Evolutionary conservation across 805 yeast genomes (phyloP).

Genomic region (Candida ipomoeae): DNA sequence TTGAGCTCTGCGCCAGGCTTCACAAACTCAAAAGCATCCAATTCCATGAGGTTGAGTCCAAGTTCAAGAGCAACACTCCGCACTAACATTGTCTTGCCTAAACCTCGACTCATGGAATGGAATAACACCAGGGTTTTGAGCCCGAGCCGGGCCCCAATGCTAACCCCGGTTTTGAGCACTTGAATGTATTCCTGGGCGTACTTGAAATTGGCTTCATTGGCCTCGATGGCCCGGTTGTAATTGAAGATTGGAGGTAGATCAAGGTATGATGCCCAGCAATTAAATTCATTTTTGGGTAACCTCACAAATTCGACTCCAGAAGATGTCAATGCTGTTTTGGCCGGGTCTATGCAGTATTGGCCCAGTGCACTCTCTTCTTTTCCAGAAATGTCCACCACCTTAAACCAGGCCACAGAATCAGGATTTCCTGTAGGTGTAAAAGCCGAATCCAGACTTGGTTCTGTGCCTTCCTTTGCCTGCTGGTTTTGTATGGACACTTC

Average conservation of each 20-base stretch:
- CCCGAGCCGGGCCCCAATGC: conserved; percentile 27
- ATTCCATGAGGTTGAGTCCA: conserved; percentile 62
- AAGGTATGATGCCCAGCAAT: conserved; percentile 47
- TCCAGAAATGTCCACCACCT: conserved; percentile 51
- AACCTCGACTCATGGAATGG: conserved; percentile 65
- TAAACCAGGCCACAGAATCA: conserved; percentile 83
- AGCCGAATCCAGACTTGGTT: conserved; percentile 15
- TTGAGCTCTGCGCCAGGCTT: conserved; percentile 72
- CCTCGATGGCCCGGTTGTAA: conserved; percentile 22
- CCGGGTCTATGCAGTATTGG: conserved; percentile 57
- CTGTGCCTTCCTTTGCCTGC: conserved; percentile 11
- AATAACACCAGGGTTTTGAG: conserved; percentile 62
- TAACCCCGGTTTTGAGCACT: conserved; percentile 50
- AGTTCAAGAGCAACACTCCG: conserved; percentile 49
- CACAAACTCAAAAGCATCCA: conserved; percentile 66
- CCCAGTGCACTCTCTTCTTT: conserved; percentile 28
- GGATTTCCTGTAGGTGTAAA: conserved; percentile 58
- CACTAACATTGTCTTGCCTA: conserved; percentile 73
- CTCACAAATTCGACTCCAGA: conserved; percentile 50
- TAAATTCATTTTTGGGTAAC: conserved; percentile 31
- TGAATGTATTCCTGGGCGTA: conserved; percentile 49
- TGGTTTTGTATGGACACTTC: conserved; percentile 15
- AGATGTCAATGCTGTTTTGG: conserved; percentile 64
- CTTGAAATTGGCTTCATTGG: conserved; percentile 33
- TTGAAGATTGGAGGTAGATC: conserved; percentile 40